Percentiles rank a stretch among this genome's conserved stretches.
Evolutionary conservation across 768 basidiomycete species (phyloP).

Genomic region (Amanita rubescens): DNA sequence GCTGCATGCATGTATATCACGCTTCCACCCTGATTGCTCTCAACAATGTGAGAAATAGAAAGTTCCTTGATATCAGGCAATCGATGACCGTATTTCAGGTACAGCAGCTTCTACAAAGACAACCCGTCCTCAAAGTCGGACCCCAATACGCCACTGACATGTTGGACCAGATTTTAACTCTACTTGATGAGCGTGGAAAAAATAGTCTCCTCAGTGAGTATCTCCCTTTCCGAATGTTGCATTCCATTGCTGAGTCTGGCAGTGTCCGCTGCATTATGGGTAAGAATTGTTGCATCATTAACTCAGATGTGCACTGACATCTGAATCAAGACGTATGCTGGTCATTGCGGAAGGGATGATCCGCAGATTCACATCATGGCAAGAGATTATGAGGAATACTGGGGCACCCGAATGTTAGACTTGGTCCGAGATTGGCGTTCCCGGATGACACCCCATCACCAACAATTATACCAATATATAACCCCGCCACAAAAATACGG

Average conservation of each 20-base stretch:
- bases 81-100: constrained; percentile 21
- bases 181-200: constrained; percentile 43
- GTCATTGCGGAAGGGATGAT: constrained; percentile 54
- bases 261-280: constrained; percentile 63
- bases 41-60: constrained; percentile 46
- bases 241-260: constrained; percentile 12
- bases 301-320: constrained; percentile 6
- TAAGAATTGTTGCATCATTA: constrained; percentile 26
- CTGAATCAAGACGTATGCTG: constrained; percentile 49
- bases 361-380: constrained; percentile 50
- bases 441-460: constrained; percentile 28
- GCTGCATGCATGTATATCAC: constrained; percentile 65
- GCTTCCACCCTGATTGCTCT: constrained; percentile 61
- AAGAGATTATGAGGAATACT: constrained; percentile 55
- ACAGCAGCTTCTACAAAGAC: constrained; percentile 30
- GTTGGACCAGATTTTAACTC: constrained; percentile 36
- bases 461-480: constrained; percentile 21
- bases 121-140: constrained; percentile 20
- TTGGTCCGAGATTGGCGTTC: constrained; percentile 33
- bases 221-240: not conserved
- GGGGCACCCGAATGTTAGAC: constrained; percentile 55
- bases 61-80: constrained; percentile 5
- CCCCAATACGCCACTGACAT: constrained; percentile 36
- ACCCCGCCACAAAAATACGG: constrained; percentile 7
- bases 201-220: constrained; percentile 38